A percentile compares a stretch with the other conserved stretches of the same genome.
These are phyloP conservation scores for Buxus sempervirens DNA, from an alignment of 164 flowering plant species.

Conservation along the genomic window DNA sequence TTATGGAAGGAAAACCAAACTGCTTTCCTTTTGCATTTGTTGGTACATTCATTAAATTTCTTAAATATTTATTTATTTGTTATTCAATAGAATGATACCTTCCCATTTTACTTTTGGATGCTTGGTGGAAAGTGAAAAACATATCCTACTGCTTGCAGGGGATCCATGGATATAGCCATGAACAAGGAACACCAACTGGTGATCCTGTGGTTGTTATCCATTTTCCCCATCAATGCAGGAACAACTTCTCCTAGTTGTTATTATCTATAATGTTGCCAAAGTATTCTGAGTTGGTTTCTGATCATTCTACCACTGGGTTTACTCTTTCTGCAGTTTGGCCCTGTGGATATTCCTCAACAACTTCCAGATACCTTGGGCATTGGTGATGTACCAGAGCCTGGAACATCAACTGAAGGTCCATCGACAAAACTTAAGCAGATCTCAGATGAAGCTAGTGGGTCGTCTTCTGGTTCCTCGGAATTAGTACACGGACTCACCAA, in stretches of 20 bases:
- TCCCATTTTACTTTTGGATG: not conserved
- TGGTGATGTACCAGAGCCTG: conserved; percentile 35
- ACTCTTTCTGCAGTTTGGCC: conserved; percentile 14
- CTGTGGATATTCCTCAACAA: conserved; percentile 22
- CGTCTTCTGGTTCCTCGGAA: conserved; percentile 22
- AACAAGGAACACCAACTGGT: no score
- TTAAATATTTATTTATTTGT: not conserved
- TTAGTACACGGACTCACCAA: conserved; percentile 1
- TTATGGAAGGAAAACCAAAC: not conserved
- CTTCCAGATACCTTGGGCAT: conserved; percentile 49
- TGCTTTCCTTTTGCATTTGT: not conserved
- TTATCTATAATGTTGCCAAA: no score
- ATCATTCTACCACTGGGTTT: not conserved
- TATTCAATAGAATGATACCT: not conserved
- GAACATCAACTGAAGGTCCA: conserved; percentile 19
- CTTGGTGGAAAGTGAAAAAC: no score
- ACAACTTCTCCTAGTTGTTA: no score
- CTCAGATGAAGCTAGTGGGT: conserved; percentile 24
- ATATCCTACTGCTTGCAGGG: no score
- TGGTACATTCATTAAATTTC: not conserved
- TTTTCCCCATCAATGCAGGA: no score
- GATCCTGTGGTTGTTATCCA: no score
- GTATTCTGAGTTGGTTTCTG: not conserved
- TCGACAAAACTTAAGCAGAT: conserved; percentile 27
- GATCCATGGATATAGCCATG: no score